Percentiles rank a stretch among this genome's conserved stretches.
Evolutionary conservation across 306 rosid genomes (phyloP).

Genomic region (Acacia acuminata): DNA sequence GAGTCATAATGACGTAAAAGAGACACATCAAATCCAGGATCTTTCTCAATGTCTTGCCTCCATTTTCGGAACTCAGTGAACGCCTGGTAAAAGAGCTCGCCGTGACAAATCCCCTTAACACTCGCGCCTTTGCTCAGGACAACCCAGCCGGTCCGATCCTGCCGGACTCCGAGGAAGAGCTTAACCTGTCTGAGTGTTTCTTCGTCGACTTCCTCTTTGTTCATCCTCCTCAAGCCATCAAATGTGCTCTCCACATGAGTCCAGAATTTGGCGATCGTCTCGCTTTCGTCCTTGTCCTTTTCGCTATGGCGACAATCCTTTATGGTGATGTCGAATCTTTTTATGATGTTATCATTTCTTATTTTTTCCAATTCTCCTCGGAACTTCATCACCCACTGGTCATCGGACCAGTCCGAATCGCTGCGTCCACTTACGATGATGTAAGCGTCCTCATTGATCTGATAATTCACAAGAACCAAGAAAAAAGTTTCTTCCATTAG

Average conservation of each 20-base stretch:
- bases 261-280: neutral
- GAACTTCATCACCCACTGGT: neutral
- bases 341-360: neutral
- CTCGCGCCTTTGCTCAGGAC: conserved; percentile 36
- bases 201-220: neutral
- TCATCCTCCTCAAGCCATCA: neutral
- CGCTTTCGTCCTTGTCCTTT: neutral
- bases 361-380: neutral
- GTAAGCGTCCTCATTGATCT: conserved; percentile 39
- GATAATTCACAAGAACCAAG: conserved; percentile 22
- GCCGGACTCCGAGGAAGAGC: conserved; percentile 36
- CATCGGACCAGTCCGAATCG: neutral
- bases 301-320: neutral
- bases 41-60: conserved; percentile 31
- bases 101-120: conserved; percentile 34
- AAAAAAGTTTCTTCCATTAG: no score
- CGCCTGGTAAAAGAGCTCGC: conserved; percentile 35
- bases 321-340: neutral
- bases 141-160: conserved; percentile 42
- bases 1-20: neutral
- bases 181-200: conserved; percentile 15
- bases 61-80: conserved; percentile 34
- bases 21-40: conserved; percentile 36
- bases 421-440: conserved; percentile 41
- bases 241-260: neutral